Conservation (phyloP, 2,329 filamentous ascomycete genomes). For the Diaporthe destruens region DNA sequence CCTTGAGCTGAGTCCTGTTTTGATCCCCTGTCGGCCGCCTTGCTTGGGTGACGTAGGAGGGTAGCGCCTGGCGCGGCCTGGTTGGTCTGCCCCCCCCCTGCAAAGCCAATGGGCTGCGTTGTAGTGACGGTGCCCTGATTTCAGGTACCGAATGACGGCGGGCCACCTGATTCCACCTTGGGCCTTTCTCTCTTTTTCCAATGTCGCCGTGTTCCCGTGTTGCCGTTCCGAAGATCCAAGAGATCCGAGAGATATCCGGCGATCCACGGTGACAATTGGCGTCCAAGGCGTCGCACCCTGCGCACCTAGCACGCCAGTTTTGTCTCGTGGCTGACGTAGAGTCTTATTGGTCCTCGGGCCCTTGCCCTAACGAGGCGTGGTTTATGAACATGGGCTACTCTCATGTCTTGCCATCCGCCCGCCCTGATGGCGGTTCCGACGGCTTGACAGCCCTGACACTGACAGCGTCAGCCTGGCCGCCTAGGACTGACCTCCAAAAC, state of each 20-base stretch:
- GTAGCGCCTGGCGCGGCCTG: slow-evolving; percentile 17
- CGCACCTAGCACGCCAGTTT: neutral
- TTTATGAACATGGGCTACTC: no score
- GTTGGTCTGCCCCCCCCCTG: slow-evolving; percentile 19
- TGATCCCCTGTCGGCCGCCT: slow-evolving; percentile 29
- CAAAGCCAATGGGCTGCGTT: slow-evolving; percentile 9
- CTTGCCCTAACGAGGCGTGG: neutral
- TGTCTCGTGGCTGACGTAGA: slow-evolving; percentile 4
- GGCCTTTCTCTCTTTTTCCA: neutral
- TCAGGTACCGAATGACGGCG: slow-evolving; percentile 36
- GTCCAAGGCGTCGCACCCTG: no score
- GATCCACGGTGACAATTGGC: slow-evolving; percentile 13
- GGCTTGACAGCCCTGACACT: no score
- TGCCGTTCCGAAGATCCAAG: neutral
- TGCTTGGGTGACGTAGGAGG: slow-evolving; percentile 37
- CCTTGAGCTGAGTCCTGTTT: slow-evolving; percentile 34
- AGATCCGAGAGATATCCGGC: slow-evolving; percentile 19
- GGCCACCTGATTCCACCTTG: neutral
- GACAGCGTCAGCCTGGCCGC: slow-evolving; percentile 3
- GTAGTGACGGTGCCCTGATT: slow-evolving; percentile 29
- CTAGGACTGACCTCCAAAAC: neutral
- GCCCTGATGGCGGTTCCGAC: neutral
- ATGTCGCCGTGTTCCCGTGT: neutral
- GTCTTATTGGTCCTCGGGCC: neutral
- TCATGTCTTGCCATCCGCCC: neutral